Base-by-base conservation (phyloP, 208 protist genomes). In the Trypanosoma cruzi region DNA sequence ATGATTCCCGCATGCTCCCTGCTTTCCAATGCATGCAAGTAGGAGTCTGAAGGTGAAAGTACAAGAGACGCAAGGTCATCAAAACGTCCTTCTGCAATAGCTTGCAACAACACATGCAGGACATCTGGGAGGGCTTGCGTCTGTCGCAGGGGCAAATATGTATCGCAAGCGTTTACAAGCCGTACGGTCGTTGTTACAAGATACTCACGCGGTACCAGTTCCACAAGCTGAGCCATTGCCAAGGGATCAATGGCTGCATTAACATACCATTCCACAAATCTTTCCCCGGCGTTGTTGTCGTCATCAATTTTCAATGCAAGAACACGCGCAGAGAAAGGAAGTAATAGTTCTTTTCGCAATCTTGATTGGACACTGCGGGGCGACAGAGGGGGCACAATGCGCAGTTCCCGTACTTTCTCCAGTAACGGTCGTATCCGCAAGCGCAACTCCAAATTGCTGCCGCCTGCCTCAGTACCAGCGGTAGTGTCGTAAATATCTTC, bases 231-330 rank as follows among this genome's bases (percentile, higher is more conserved):
- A 28, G 85, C 86, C 64, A 94, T 85, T 20, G 89, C 85, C 44
- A 89, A 80, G 29, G 89, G 80, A 54, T 94, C 89, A 55, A 94
- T 72, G 37, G 92, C 68, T 26, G 81, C 79, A 50, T 89, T 87
- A 22, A 94, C 80, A 53, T 94, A 94, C 89, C 89, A 94, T 73
- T 94, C 85, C 22, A 94, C 84, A 78, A 94, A 94, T 28, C 73
- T 61, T 42, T 83, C 85, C 22, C 86, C 84, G 44, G 79, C 76
- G 49, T 81, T 75, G 58, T 77, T 83, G 29, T 64, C 63, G 0
- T 71, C 60, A 44, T 81, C 59, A 59, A 63, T 76, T 24, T 84
- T 79, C 58, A 94, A 58, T 18, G 89, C 80, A 42, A 94, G 66
- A 13, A 94, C 84, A 40, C 89, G 85, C 2, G 84, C 84, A 5